Evolutionary conservation across 805 yeast genomes (phyloP).

Genomic region (Wickerhamomyces silvicola): DNA sequence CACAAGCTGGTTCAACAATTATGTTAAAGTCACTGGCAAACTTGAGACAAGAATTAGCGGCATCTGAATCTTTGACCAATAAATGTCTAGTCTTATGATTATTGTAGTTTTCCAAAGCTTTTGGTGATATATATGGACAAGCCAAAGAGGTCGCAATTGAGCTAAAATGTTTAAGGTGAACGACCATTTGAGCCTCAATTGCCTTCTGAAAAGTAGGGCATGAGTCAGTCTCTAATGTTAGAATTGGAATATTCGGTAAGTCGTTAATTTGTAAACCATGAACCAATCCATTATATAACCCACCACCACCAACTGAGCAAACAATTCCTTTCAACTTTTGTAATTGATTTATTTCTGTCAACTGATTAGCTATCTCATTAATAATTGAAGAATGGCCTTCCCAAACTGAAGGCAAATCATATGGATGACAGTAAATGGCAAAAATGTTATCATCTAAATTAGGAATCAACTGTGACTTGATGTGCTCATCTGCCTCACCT

Average conservation of each 20-base stretch:
- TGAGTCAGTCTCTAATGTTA: constrained; percentile 56
- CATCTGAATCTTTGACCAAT: constrained; percentile 47
- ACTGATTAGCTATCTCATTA: constrained; percentile 33
- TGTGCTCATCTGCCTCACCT: constrained; percentile 44
- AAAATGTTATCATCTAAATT: constrained; percentile 16
- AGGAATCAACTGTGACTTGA: constrained; percentile 27
- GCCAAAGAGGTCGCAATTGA: constrained; percentile 64
- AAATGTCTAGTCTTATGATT: constrained; percentile 35
- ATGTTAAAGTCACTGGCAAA: constrained; percentile 45
- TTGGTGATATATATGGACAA: constrained; percentile 47
- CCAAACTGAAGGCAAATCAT: constrained; percentile 46
- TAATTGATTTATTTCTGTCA: constrained; percentile 19
- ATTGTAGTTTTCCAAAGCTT: constrained; percentile 40
- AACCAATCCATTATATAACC: constrained; percentile 46
- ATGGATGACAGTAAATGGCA: constrained; percentile 50
- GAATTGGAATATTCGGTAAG: constrained; percentile 32
- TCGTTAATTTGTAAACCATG: constrained; percentile 34
- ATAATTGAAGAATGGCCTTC: constrained; percentile 45
- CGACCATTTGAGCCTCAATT: constrained; percentile 37
- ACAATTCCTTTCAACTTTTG: constrained; percentile 36
- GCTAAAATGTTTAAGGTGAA: constrained; percentile 36
- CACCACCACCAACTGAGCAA: constrained; percentile 56
- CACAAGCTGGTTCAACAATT: constrained; percentile 68
- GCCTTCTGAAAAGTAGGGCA: constrained; percentile 54
- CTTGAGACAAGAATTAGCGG: constrained; percentile 44